A percentile compares a stretch with the other conserved stretches of the same genome.
These are phyloP conservation scores for Nasturtium officinale DNA, from an alignment of 345 rosid species.

Conservation along the genomic window DNA sequence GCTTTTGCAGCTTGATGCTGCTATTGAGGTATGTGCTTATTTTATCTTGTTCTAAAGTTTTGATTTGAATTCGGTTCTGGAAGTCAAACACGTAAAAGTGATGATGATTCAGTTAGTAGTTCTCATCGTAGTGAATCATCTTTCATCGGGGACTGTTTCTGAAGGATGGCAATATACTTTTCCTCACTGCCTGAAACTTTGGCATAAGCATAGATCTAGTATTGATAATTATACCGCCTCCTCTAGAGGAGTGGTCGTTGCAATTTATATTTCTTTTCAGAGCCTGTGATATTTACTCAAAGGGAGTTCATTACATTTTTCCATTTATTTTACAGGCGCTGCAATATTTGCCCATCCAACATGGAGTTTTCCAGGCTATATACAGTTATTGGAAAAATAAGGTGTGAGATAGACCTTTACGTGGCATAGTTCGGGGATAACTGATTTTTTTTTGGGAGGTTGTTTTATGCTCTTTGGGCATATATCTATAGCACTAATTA, in stretches of 20 bases:
- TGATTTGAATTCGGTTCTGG: background rate
- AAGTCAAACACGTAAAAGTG: background rate
- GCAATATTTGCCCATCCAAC: conserved; percentile 61
- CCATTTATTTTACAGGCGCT: conserved; percentile 56
- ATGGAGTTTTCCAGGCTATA: conserved; percentile 70
- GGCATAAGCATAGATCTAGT: background rate
- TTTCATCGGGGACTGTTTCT: background rate
- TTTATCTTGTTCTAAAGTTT: conserved; percentile 11
- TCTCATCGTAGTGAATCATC: conserved; percentile 9
- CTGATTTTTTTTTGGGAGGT: background rate
- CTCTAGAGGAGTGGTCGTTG: conserved; percentile 2
- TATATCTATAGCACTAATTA: background rate
- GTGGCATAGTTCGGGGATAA: conserved; percentile 3
- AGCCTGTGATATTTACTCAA: background rate
- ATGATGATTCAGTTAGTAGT: conserved; percentile 1
- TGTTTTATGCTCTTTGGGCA: conserved; percentile 4
- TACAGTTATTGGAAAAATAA: conserved; percentile 86
- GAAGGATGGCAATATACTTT: conserved; percentile 4
- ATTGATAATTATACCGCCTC: background rate
- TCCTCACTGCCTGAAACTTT: conserved; percentile 1
- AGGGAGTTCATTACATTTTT: background rate
- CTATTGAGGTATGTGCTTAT: conserved; percentile 64
- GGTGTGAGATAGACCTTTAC: conserved; percentile 48
- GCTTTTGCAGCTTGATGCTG: conserved; percentile 78
- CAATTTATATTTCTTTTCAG: background rate